Conservation (phyloP, 2,329 filamentous ascomycete species). For the Pseudocercospora cruenta region DNA sequence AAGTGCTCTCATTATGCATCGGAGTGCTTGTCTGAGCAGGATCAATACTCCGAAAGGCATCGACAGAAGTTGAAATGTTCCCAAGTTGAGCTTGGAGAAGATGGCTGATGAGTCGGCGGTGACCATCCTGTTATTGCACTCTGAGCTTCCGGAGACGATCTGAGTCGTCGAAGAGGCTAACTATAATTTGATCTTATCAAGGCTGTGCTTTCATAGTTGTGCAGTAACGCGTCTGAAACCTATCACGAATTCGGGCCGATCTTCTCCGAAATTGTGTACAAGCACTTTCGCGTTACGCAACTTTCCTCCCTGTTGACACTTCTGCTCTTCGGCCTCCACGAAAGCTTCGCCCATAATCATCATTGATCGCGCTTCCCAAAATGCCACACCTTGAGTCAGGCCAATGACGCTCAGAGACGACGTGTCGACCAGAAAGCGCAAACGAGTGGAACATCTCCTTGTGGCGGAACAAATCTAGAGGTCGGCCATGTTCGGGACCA, state of each 20-base stretch:
- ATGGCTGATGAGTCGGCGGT: too few species aligned
- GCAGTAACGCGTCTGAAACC: too few species aligned
- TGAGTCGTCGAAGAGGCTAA: background rate
- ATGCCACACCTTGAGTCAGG: too few species aligned
- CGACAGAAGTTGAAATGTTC: background rate
- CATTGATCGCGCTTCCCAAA: too few species aligned
- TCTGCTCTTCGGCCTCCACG: background rate
- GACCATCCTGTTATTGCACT: background rate
- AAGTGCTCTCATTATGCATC: background rate
- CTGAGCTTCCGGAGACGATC: background rate
- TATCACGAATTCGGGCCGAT: too few species aligned
- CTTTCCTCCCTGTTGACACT: background rate
- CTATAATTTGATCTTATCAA: background rate
- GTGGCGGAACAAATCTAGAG: background rate
- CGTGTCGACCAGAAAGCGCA: too few species aligned
- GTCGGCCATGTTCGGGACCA: background rate
- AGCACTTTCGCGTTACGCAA: background rate
- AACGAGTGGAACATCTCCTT: background rate
- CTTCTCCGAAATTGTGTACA: too few species aligned
- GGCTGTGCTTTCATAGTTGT: background rate
- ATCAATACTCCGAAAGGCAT: background rate
- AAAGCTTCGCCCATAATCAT: too few species aligned
- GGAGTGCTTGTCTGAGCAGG: background rate
- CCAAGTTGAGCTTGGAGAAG: background rate
- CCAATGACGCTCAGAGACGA: too few species aligned